Evolutionary conservation across 306 rosid species (phyloP), one percentile per base, ranked within the genome.

Genomic region (Sicyos edulis): DNA sequence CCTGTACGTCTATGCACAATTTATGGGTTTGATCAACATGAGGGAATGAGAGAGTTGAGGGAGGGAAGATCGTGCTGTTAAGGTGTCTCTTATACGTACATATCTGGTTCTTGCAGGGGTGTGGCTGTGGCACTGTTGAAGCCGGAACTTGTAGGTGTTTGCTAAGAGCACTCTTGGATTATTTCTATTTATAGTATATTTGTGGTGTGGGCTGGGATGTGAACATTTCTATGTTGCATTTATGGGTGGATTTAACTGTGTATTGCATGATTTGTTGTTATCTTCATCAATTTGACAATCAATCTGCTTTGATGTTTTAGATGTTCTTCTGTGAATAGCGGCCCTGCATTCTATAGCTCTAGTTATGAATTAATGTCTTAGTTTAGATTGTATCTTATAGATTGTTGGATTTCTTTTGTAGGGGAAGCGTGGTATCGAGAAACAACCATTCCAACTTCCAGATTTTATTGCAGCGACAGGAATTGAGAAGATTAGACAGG

Each of bases 21-120:
- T 79, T 82, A 70, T 76, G 84, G 87, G 76, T 81, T 76, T 80
- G 69, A 59, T 81, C 60, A 78, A 80, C 82, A 74, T 79, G 87
- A 76, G 86, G 86, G 85, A 78, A 29, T 29, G 32, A 76, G 83
- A 83, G 82, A 76, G 74, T 86, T 82, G 88, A 80, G 77, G 82
- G 78, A 55, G 82, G 85, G 82, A 71, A 65, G 93, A 88, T 90
- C 78, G 78, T 65, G 84, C 74, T 76, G 89, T 83, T 86, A 91
- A 86, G 92, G 95, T 87, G 91, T 93, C 91, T 93, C 99, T 93
- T 93, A 93, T 93, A 85, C 86, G 84, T 87, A 93, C 85, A 81
- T 83, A 91, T 93, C 90, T 93, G 96, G 79, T 93, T 76, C 96
- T 93, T 93, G 99, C 99, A 93, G 99, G 99, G 91, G 87, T 82